Base-by-base conservation (phyloP, 768 basidiomycete genomes). In the Daedalea quercina region DNA sequence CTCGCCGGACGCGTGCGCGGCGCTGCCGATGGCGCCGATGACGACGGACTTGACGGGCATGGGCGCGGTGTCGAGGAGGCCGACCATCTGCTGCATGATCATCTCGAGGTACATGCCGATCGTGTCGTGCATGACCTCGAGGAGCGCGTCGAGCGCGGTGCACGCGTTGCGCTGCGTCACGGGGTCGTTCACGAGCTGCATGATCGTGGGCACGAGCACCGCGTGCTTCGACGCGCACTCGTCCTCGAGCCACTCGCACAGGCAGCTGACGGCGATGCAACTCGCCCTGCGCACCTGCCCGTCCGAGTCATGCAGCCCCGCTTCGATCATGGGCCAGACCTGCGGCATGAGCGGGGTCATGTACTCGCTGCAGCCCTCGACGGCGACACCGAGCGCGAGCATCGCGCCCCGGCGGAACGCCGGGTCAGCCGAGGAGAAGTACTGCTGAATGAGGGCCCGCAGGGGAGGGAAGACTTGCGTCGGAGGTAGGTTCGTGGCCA, bases 201-300 rank as follows among this genome's bases (percentile, higher is more conserved):
- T 92, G 63, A 99, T 88, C 41, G 86, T 84, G 88, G 96, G 95
- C 51, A 99, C 79, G 51, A 99, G 84, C 54, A 85, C 73, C 6
- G 74, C 71, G 71, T 99, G 96, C 64, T 85, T 87, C 46, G 82
- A 71, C 25, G 86, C 82, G 64, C 91, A 94, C 57, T 94, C 91
- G 24, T 97, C 95, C 59, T 94, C 91, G 22, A 98, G 75, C 90
- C 93, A 96, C 71, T 99, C 96, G 67, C 94, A 97, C 49, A 98
- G 70, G 71, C 94, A 98, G 63, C 91, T 91, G 59, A 99, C 87
- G 19, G 93, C 91, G 53, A 93, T 82, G 69, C 95, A 98, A n/a
- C 90, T 86, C 1, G 96, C 95, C 69, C 94, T 96, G 64, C 94
- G 79, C 48, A 99, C 96, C 11, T 79, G 78, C 13, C 87, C 77